phyloP scores from a whole-genome alignment of 1,139 yeast species.

The Scheffersomyces segobiensis region DNA sequence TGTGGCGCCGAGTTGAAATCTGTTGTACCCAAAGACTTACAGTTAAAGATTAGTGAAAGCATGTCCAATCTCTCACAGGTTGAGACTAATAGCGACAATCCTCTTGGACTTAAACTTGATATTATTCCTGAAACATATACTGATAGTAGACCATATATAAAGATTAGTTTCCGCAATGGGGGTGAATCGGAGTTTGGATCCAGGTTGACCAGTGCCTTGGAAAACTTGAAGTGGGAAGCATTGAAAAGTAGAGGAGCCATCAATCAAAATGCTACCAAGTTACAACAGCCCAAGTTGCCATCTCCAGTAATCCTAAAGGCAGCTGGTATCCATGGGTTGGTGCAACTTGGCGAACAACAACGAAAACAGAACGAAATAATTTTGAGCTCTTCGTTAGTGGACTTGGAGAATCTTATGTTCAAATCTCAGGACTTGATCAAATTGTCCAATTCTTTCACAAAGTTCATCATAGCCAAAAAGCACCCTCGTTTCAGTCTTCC shows the following conservation, averaged over 20 bases:
- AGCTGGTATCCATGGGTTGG: slow-evolving; percentile 72
- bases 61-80: not conserved
- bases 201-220: slow-evolving; percentile 42
- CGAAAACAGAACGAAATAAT: slow-evolving; percentile 63
- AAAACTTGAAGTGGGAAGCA: slow-evolving; percentile 47
- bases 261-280: slow-evolving; percentile 37
- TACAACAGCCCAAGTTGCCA: slow-evolving; percentile 17
- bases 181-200: slow-evolving; percentile 53
- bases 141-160: slow-evolving; percentile 40
- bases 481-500: not conserved
- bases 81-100: slow-evolving; percentile 11
- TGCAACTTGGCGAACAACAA: slow-evolving; percentile 56
- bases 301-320: slow-evolving; percentile 4
- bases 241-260: slow-evolving; percentile 37
- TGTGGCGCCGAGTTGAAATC: slow-evolving; percentile 66
- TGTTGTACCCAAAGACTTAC: slow-evolving; percentile 15
- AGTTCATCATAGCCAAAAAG: slow-evolving; percentile 21
- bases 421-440: slow-evolving; percentile 74
- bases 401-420: slow-evolving; percentile 72
- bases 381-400: slow-evolving; percentile 70
- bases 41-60: slow-evolving; percentile 4
- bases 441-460: slow-evolving; percentile 51
- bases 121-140: slow-evolving; percentile 33
- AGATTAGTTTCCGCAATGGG: slow-evolving; percentile 62
- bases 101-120: slow-evolving; percentile 28